Base-by-base conservation (phyloP, 1,284 basidiomycete species). In the Caloboletus firmus region DNA sequence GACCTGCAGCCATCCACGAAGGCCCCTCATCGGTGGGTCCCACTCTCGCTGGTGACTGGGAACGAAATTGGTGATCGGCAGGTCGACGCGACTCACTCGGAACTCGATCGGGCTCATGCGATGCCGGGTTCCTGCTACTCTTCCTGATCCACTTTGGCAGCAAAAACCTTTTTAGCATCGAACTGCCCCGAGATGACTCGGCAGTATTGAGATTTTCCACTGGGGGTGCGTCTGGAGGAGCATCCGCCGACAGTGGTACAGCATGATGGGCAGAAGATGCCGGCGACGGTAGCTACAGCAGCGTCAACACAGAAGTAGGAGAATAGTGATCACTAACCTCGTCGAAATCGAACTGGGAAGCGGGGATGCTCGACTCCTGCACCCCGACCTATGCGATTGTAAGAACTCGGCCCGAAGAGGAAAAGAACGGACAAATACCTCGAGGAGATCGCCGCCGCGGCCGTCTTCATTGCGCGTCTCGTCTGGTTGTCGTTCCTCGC, bases 31-130 rank as follows among this genome's bases (percentile, higher is more conserved):
- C 18, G 1, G 11, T 13, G 11, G 20, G 2, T 1, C 24, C 44
- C 45, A 10, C 45, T 24, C 12, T 46, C 4, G 17, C n/a, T 3
- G 45, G 45, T 18, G 45, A 45, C 0, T 6, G 39, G 12, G 22
- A 24, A 18, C n/a, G 22, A 6, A n/a, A 26, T 13, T 4, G n/a
- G 3, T 4, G 22, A 12, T 26, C n/a, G 7, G 5, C 2, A 4
- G 24, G 8, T 2, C 2, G 40, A 24, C 3, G 12, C 1, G 22
- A 10, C 8, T 3, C 1, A 13, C 11, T n/a, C 0, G 17, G 2
- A 0, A 6, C 17, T n/a, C 5, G 45, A 18, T 12, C 17, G 36
- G 17, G 15, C 7, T 9, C 8, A 4, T 26, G 12, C 24, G 10
- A 26, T 4, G 11, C 5, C 2, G 24, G 3, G 3, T 15, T 12